Evolutionary conservation across 306 rosid species (phyloP).

Genomic region (Acmispon strigosus): DNA sequence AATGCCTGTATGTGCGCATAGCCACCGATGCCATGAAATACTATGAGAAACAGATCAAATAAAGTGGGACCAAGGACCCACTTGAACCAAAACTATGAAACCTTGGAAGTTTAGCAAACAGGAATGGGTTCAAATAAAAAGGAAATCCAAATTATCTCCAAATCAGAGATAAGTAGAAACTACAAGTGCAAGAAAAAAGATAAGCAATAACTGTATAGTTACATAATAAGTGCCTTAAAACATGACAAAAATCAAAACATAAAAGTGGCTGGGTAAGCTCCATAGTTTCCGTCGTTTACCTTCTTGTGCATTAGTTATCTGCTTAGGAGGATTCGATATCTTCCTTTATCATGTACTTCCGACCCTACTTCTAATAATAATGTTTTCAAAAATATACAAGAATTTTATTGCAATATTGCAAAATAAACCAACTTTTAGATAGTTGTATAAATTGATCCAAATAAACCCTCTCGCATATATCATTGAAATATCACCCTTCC

Average conservation of each 20-base stretch:
- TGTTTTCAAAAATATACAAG: neutral
- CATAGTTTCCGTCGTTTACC: neutral
- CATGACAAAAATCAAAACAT: neutral
- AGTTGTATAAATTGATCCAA: no score
- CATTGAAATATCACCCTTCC: no score
- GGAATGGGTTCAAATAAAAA: neutral
- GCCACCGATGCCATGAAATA: constrained; percentile 13
- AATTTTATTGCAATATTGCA: neutral
- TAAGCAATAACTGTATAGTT: neutral
- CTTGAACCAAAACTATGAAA: neutral
- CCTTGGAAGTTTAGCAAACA: constrained; percentile 7
- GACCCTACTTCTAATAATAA: neutral
- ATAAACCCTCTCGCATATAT: no score
- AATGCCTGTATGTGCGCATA: constrained; percentile 52
- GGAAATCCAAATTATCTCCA: neutral
- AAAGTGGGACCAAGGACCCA: neutral
- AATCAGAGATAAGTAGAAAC: constrained; percentile 1
- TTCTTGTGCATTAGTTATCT: neutral
- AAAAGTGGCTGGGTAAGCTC: neutral
- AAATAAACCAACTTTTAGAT: neutral
- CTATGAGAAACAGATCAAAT: constrained; percentile 17
- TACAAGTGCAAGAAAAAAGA: neutral
- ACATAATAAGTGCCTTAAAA: neutral
- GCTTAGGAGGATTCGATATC: neutral
- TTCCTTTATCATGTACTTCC: neutral